Base-by-base conservation (phyloP, 495 filamentous ascomycete species). In the Aspergillus sclerotiicarbonarius region DNA sequence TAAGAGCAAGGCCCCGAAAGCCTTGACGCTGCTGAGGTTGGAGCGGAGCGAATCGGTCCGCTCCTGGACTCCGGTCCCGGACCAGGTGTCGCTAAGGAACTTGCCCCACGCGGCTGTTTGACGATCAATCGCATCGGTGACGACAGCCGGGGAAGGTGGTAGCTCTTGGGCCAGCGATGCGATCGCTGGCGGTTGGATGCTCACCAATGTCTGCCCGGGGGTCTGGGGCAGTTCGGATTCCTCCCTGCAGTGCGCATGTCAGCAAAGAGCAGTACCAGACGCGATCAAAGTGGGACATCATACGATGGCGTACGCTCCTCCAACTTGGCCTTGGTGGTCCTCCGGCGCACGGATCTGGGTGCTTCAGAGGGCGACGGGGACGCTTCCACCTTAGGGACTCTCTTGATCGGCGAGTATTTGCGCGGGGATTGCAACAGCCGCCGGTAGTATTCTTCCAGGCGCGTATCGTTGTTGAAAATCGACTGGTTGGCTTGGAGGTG, bases 111-210 rank as follows among this genome's bases (percentile, higher is more conserved):
- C 82, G 19, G 84, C 70, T 1, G 90, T 89, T 60, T 84, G 80
- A 59, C 82, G 82, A 68, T 97, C 92, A 61, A 96, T 90, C 6
- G 54, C 85, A 60, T 91, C 82, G n/a, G 87, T 90, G 48, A 98
- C 86, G 48, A 90, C 82, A 18, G 90, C 86, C 0, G 93, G 93
- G 0, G 91, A 94, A 1, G 92, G 86, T 4, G 94, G 93, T 32
- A 96, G 78, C 4, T 54, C 35, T 30, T 41, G 25, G 18, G 37
- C 45, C 15, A 50, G 31, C 8, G 47, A 25, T 13, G 25, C 16
- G 25, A 50, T 19, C 4, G 30, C 8, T n/a, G 19, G 46, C 29
- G 37, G 57, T 15, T 49, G 30, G 4, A 52, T 51, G 30, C 61
- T 64, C 51, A 72, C 15, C 16, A 85, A 85, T 16, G 87, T 86